A percentile compares a stretch with the other conserved stretches of the same genome.
phyloP scores from a whole-genome alignment of 1,284 basidiomycete species.

The Tylopilus sp. region DNA sequence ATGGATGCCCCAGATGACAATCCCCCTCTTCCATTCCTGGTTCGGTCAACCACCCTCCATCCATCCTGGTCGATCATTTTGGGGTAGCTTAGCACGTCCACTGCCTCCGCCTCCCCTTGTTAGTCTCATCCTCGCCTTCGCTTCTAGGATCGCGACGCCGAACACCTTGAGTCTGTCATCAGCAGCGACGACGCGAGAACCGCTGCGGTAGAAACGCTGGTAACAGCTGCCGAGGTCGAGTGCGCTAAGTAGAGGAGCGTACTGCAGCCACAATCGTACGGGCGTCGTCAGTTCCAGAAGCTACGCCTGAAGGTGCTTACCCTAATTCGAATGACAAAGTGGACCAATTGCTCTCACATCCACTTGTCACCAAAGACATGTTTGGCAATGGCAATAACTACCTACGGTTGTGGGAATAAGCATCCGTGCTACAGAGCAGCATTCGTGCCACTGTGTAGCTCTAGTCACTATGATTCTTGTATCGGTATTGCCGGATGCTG shows the following conservation, averaged over 20 bases:
- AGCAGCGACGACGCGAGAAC: conserved; percentile 9
- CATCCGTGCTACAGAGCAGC: too few species aligned
- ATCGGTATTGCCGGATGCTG: too few species aligned
- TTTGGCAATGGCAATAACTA: too few species aligned
- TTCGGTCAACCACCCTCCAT: conserved; percentile 15
- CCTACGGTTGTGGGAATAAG: too few species aligned
- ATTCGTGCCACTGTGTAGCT: too few species aligned
- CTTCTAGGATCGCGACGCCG: conserved; percentile 22
- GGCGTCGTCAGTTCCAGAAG: not conserved
- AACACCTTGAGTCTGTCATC: not conserved
- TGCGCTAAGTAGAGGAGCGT: conserved; percentile 3
- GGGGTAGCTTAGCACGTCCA: conserved; percentile 10
- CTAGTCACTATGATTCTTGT: too few species aligned
- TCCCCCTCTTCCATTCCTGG: conserved; percentile 56
- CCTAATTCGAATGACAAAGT: conserved; percentile 55
- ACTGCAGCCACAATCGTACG: not conserved
- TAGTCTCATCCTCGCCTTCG: conserved; percentile 30
- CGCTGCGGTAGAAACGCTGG: conserved; percentile 13
- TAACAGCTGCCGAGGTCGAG: conserved; percentile 18
- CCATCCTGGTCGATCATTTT: conserved; percentile 10
- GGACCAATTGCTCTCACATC: conserved; percentile 47
- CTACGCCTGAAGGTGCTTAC: conserved; percentile 43
- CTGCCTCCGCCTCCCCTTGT: conserved; percentile 3
- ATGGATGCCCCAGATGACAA: conserved; percentile 37
- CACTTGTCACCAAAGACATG: conserved; percentile 46